phyloP scores from a whole-genome alignment of 306 rosid genomes.

The Quillaja saponaria region DNA sequence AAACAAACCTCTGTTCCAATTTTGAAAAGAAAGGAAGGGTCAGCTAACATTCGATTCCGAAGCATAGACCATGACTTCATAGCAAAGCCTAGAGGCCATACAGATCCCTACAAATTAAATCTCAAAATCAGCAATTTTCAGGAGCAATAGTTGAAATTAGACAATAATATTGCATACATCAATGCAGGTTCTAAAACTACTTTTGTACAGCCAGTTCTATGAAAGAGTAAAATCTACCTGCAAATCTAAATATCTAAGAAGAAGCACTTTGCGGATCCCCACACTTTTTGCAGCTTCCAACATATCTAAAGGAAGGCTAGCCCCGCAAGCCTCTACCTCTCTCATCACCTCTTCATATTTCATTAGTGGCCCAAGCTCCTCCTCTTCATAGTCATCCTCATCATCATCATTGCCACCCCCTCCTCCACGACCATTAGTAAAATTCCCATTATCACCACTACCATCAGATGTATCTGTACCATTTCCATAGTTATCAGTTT shows the following conservation, averaged over 20 bases:
- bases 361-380: conserved; percentile 71
- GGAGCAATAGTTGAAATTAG: background rate
- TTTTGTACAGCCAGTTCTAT: too few species aligned
- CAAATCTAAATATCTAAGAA: conserved; percentile 69
- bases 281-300: conserved; percentile 66
- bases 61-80: conserved; percentile 73
- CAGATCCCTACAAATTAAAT: conserved; percentile 57
- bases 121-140: conserved; percentile 15
- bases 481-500: conserved; percentile 28
- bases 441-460: too few species aligned
- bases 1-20: conserved; percentile 81
- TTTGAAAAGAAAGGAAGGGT: conserved; percentile 92
- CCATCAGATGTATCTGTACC: conserved; percentile 37
- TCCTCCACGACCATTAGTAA: conserved; percentile 36
- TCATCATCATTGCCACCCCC: conserved; percentile 21
- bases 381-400: conserved; percentile 43
- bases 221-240: conserved; percentile 59
- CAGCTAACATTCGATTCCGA: conserved; percentile 85
- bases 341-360: conserved; percentile 67
- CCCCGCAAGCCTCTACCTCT: conserved; percentile 65
- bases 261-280: conserved; percentile 69
- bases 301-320: conserved; percentile 72
- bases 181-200: too few species aligned
- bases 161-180: conserved; percentile 26
- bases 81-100: conserved; percentile 63